Evolutionary conservation across 108 stramenopile genomes (phyloP).

Genomic region (Schizochytrium sp.): DNA sequence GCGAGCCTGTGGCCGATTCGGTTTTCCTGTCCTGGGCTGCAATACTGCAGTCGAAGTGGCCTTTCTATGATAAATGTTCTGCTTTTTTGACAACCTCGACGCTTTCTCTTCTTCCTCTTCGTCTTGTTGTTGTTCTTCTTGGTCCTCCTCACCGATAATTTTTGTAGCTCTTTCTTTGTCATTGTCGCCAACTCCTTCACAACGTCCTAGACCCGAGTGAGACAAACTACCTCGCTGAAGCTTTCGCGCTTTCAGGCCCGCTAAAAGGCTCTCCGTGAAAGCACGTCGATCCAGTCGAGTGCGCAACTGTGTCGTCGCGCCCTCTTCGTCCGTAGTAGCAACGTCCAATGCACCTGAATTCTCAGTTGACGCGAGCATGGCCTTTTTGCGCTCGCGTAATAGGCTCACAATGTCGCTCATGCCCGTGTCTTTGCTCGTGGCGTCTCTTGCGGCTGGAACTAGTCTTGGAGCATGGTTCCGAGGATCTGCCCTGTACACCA

Average conservation of each 20-base stretch:
- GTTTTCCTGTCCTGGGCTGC: background rate
- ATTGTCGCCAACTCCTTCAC: background rate
- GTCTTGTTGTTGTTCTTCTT: background rate
- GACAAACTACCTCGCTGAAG: background rate
- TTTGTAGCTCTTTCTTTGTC: background rate
- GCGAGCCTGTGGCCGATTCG: too few species aligned
- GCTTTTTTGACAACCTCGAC: too few species aligned
- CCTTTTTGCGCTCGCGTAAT: background rate
- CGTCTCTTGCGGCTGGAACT: background rate
- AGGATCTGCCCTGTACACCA: too few species aligned
- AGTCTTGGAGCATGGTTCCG: too few species aligned
- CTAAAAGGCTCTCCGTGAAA: background rate
- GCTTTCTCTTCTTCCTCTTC: background rate
- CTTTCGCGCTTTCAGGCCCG: background rate
- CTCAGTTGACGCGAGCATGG: background rate
- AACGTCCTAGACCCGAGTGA: background rate
- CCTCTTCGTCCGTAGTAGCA: background rate
- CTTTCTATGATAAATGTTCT: too few species aligned
- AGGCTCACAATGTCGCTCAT: background rate
- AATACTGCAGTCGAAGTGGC: background rate
- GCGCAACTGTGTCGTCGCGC: background rate
- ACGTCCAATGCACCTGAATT: background rate
- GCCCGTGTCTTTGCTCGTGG: background rate
- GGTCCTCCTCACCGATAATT: background rate
- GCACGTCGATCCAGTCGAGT: background rate